A percentile compares a stretch with the other conserved stretches of the same genome.
phyloP scores from a whole-genome alignment of 1,284 basidiomycete species.

The Ganoderma resinaceum region DNA sequence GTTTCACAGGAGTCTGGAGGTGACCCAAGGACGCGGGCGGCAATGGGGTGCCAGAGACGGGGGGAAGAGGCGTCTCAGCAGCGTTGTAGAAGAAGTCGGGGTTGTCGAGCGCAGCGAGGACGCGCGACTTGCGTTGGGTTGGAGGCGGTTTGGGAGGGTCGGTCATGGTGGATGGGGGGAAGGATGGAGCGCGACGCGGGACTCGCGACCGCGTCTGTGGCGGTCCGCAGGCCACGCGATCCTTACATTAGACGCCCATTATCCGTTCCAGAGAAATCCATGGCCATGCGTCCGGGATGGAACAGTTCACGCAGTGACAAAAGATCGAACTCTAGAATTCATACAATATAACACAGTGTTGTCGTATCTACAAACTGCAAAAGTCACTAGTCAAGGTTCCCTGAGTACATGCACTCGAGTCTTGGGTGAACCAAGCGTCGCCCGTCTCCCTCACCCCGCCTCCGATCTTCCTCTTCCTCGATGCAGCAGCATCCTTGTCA shows the following conservation, averaged over 20 bases:
- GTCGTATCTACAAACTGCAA: background rate
- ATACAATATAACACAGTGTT: background rate
- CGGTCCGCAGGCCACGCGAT: background rate
- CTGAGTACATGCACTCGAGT: constrained; percentile 6
- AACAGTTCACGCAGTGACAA: background rate
- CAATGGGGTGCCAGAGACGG: constrained; percentile 3
- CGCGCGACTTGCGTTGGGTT: constrained; percentile 28
- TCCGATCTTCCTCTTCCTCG: constrained; percentile 25
- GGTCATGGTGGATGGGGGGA: constrained; percentile 19
- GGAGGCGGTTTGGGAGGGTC: constrained; percentile 17
- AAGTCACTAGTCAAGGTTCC: background rate
- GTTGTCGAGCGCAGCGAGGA: constrained; percentile 34
- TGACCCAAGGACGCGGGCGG: constrained; percentile 24
- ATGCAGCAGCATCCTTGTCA: constrained; percentile 26
- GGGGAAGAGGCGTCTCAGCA: background rate
- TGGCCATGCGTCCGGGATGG: background rate
- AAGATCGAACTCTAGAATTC: background rate
- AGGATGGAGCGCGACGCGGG: constrained; percentile 7
- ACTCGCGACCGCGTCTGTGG: background rate
- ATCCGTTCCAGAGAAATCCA: background rate
- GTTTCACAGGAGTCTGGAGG: constrained; percentile 16
- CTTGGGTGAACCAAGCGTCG: constrained; percentile 38
- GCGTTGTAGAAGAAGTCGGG: constrained; percentile 22
- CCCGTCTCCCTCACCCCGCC: constrained; percentile 30
- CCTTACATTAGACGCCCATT: background rate